Percentiles rank a stretch among this genome's conserved stretches.
These are phyloP conservation scores for Penicillium steckii DNA, from an alignment of 495 filamentous ascomycete genomes.

Conservation along the genomic window DNA sequence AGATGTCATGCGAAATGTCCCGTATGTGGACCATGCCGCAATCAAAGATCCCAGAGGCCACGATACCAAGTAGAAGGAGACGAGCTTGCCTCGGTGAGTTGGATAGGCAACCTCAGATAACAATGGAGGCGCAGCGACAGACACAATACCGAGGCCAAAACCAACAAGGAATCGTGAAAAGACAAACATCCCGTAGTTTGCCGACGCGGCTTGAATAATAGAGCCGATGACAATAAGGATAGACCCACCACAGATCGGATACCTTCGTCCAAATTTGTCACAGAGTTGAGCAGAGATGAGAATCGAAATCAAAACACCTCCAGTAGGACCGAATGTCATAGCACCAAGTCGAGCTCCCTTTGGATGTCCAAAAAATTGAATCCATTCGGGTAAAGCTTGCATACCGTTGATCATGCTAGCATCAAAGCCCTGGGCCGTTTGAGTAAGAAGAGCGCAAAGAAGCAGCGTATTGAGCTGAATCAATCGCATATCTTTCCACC, in stretches of 20 bases:
- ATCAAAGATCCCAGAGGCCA: constrained; percentile 54
- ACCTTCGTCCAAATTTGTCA: constrained; percentile 29
- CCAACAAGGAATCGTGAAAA: constrained; percentile 48
- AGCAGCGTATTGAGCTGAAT: constrained; percentile 12
- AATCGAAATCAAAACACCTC: constrained; percentile 7
- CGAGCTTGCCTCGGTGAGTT: constrained; percentile 29
- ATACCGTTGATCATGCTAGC: constrained; percentile 19
- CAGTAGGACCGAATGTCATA: constrained; percentile 44
- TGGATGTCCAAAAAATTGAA: constrained; percentile 6
- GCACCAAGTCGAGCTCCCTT: constrained; percentile 46
- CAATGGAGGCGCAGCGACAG: constrained; percentile 29
- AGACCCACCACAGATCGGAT: constrained; percentile 52
- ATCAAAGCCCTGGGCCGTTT: constrained; percentile 8
- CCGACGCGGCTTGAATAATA: constrained; percentile 49
- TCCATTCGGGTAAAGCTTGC: constrained; percentile 14
- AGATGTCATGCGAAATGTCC: constrained; percentile 25
- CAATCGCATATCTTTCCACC: constrained; percentile 6
- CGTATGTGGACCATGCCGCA: constrained; percentile 22
- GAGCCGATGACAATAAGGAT: constrained; percentile 58
- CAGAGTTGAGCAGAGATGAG: constrained; percentile 9
- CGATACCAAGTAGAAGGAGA: constrained; percentile 25
- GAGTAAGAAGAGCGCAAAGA: constrained; percentile 11
- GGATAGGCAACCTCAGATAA: constrained; percentile 35
- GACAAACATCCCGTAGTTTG: constrained; percentile 48
- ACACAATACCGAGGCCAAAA: constrained; percentile 45